Evolutionary conservation across 805 yeast species (phyloP).

Genomic region (Sugiyamaella boreocaroliniensis): DNA sequence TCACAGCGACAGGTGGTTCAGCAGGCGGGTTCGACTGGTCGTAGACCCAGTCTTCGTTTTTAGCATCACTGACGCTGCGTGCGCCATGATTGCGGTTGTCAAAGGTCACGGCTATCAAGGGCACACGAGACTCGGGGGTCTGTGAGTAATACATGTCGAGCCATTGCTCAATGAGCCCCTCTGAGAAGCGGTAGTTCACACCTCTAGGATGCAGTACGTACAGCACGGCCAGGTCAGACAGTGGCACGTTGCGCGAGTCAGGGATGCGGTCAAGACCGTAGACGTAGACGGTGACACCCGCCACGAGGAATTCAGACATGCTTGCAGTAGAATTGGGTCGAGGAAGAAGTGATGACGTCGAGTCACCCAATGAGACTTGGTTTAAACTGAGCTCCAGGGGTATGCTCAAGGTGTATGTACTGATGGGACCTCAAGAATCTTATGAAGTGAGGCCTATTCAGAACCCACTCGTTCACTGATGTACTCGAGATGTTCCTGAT

Average conservation of each 20-base stretch:
- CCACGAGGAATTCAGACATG: constrained; percentile 27
- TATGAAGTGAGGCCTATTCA: no score
- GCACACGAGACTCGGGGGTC: constrained; percentile 20
- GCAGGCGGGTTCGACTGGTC: not conserved
- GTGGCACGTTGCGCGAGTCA: constrained; percentile 14
- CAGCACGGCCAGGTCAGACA: constrained; percentile 14
- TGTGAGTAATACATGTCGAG: not conserved
- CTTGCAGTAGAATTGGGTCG: no score
- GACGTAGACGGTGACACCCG: constrained; percentile 41
- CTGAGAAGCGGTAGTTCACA: constrained; percentile 35
- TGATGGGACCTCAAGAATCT: no score
- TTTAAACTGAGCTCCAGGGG: no score
- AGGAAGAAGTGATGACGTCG: no score
- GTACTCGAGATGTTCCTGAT: no score
- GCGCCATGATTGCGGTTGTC: constrained; percentile 54
- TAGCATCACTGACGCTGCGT: constrained; percentile 32
- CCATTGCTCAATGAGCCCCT: constrained; percentile 22
- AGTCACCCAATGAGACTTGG: no score
- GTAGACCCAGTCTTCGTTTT: constrained; percentile 40
- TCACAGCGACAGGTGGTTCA: constrained; percentile 30
- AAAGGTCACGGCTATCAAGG: constrained; percentile 42
- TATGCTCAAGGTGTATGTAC: no score
- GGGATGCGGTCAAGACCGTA: constrained; percentile 35
- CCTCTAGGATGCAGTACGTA: constrained; percentile 42
- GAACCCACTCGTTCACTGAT: no score